Evolutionary conservation across 805 yeast species (phyloP).

Genomic region (Groenewaldozyma salmanticensis): DNA sequence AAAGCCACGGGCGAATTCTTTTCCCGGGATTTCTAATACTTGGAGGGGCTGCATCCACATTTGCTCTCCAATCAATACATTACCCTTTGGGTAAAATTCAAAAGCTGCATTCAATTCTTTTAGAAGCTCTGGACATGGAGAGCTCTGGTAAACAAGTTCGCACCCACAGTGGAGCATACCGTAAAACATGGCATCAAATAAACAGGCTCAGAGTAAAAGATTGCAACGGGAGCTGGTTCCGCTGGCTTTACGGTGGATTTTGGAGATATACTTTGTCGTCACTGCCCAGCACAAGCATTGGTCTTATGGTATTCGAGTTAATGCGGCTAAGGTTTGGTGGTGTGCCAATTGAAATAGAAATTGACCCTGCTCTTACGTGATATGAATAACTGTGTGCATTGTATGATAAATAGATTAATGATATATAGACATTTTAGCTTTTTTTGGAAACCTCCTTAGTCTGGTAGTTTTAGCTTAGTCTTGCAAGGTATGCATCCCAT

Average conservation of each 20-base stretch:
- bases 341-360: constrained; percentile 1
- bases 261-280: constrained; percentile 59
- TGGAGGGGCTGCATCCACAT: constrained; percentile 86
- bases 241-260: constrained; percentile 74
- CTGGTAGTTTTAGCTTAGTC: constrained; percentile 6
- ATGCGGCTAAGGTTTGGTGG: constrained; percentile 37
- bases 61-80: constrained; percentile 64
- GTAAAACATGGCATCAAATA: constrained; percentile 61
- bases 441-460: background rate
- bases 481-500: constrained; percentile 68
- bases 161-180: constrained; percentile 60
- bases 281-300: constrained; percentile 84
- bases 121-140: constrained; percentile 69
- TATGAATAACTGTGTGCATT: constrained; percentile 47
- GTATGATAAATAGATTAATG: constrained; percentile 1
- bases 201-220: constrained; percentile 40
- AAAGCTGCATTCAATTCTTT: constrained; percentile 62
- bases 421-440: constrained; percentile 1
- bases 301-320: constrained; percentile 74
- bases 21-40: constrained; percentile 60
- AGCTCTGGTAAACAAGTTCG: constrained; percentile 6
- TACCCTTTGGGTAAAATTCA: constrained; percentile 78
- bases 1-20: constrained; percentile 33
- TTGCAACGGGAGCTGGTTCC: constrained; percentile 46
- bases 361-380: constrained; percentile 10